phyloP scores from a whole-genome alignment of 495 filamentous ascomycete species.

The Lasiosphaeria hispida region DNA sequence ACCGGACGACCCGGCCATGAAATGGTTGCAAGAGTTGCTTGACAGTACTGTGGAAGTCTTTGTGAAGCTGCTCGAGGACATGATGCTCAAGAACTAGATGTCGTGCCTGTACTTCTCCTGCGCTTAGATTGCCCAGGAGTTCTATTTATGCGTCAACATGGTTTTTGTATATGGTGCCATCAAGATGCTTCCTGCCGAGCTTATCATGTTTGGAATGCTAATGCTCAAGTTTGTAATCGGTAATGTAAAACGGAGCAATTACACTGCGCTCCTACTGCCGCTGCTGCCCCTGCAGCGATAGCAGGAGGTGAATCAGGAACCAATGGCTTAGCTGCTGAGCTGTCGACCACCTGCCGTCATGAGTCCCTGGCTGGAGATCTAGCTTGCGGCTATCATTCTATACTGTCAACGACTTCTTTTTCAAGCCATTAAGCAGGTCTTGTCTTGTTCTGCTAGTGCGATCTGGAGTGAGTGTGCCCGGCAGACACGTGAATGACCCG shows the following conservation, averaged over 20 bases:
- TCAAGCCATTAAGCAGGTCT: too few relatives aligned
- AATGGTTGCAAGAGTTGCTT: too few relatives aligned
- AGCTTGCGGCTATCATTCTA: neutral
- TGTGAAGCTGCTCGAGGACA: too few relatives aligned
- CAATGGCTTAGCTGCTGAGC: neutral
- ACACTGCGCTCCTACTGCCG: neutral
- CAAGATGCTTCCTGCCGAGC: neutral
- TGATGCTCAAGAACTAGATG: too few relatives aligned
- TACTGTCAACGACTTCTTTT: neutral
- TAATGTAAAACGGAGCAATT: neutral
- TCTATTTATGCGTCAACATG: slow-evolving; percentile 24
- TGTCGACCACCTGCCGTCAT: slow-evolving; percentile 5
- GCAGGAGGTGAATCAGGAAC: neutral
- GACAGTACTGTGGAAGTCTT: too few relatives aligned
- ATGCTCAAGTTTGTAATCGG: neutral
- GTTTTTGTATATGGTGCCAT: slow-evolving; percentile 22
- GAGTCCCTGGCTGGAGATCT: slow-evolving; percentile 16
- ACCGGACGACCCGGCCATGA: too few relatives aligned
- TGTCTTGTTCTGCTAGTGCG: too few relatives aligned
- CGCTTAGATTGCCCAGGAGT: slow-evolving; percentile 34
- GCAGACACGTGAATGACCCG: too few relatives aligned
- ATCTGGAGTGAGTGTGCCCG: too few relatives aligned
- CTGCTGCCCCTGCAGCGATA: neutral
- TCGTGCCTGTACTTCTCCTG: too few relatives aligned
- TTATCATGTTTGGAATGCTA: slow-evolving; percentile 2